Percentiles rank a stretch among this genome's conserved stretches.
Evolutionary conservation across 345 rosid genomes (phyloP).

Genomic region (Eucalyptus caleyi): DNA sequence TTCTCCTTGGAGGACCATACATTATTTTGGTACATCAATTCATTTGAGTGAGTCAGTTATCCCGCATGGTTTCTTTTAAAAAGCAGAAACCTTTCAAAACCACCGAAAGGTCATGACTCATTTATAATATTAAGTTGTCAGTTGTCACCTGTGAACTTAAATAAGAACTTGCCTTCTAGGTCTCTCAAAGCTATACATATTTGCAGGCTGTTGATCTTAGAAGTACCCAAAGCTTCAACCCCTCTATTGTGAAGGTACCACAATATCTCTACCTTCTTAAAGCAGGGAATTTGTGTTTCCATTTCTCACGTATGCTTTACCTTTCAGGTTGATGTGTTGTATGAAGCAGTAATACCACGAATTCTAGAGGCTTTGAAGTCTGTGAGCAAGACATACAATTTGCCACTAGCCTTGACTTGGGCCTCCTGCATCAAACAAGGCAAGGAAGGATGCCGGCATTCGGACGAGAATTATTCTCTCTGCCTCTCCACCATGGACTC

Average conservation of each 20-base stretch:
- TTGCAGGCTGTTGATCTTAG: conserved; percentile 72
- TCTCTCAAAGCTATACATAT: not conserved
- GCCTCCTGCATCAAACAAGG: conserved; percentile 52
- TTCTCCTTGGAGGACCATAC: not conserved
- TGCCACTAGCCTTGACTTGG: conserved; percentile 88
- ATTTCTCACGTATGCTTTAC: conserved; percentile 24
- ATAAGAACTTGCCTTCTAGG: not conserved
- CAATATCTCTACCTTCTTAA: not conserved
- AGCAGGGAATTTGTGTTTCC: not conserved
- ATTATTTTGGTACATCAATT: not conserved
- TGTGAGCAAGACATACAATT: conserved; percentile 37
- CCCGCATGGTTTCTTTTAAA: not conserved
- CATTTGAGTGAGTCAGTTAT: not conserved
- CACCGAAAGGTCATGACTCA: conserved; percentile 1
- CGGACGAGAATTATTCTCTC: conserved; percentile 41
- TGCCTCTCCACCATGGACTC: conserved; percentile 57
- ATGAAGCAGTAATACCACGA: conserved; percentile 40
- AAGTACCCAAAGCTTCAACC: conserved; percentile 48
- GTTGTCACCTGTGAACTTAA: not conserved
- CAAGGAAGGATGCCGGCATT: conserved; percentile 57
- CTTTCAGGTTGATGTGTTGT: conserved; percentile 14
- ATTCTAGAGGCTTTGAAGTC: conserved; percentile 41
- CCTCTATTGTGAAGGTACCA: conserved; percentile 42
- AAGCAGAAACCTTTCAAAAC: conserved; percentile 15
- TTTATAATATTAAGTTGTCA: not conserved